phyloP scores from a whole-genome alignment of 768 basidiomycete species.

The Baorangia bicolor region DNA sequence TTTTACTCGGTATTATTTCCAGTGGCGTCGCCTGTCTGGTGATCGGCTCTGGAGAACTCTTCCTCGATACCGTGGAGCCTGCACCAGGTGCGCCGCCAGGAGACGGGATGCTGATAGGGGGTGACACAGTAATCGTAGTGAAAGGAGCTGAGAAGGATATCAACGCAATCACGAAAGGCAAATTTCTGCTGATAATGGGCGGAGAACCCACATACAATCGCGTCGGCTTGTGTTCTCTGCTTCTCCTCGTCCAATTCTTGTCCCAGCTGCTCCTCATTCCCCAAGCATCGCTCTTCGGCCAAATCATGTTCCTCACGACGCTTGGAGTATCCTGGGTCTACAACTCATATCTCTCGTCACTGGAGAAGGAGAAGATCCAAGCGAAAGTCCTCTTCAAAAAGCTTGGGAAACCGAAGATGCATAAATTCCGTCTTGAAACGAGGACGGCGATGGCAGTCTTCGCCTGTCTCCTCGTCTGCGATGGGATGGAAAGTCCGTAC shows the following conservation, averaged over 20 bases:
- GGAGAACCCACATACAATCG: conserved; percentile 12
- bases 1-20: conserved; percentile 34
- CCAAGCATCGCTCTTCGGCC: conserved; percentile 35
- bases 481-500: conserved; percentile 22
- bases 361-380: conserved; percentile 37
- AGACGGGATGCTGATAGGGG: conserved; percentile 32
- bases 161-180: conserved; percentile 33
- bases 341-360: conserved; percentile 35
- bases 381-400: conserved; percentile 16
- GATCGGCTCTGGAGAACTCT: conserved; percentile 31
- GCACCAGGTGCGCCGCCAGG: conserved; percentile 28
- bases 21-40: conserved; percentile 31
- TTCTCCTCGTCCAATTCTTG: conserved; percentile 34
- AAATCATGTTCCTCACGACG: conserved; percentile 34
- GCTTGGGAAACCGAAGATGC: conserved; percentile 13
- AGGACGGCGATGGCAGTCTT: conserved; percentile 27
- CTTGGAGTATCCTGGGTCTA: conserved; percentile 36
- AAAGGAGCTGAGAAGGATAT: conserved; percentile 32
- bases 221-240: conserved; percentile 31
- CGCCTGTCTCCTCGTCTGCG: conserved; percentile 23
- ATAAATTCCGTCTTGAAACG: conserved; percentile 23
- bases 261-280: conserved; percentile 37
- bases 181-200: conserved; percentile 22
- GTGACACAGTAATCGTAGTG: conserved; percentile 28
- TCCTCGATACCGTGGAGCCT: conserved; percentile 18